These are phyloP conservation scores for Tulasnella sp. DNA, from an alignment of 768 basidiomycete species.

Conservation along the genomic window DNA sequence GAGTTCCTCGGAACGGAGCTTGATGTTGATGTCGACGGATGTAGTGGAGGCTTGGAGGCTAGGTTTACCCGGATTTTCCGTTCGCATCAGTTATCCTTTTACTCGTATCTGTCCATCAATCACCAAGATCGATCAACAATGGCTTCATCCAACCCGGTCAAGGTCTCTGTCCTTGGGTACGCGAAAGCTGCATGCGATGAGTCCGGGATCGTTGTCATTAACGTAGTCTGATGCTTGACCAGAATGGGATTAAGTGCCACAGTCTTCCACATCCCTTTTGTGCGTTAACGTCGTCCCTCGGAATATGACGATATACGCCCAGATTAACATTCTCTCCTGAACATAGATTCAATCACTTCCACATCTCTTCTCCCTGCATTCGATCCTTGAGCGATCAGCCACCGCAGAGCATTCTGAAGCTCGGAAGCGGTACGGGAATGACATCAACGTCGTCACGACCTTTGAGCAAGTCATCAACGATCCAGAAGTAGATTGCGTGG, in stretches of 20 bases:
- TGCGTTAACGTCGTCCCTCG: conserved; percentile 23
- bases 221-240: not conserved
- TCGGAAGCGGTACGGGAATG: conserved; percentile 21
- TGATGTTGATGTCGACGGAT: no score
- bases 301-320: not conserved
- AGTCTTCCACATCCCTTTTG: conserved; percentile 31
- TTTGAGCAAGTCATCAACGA: conserved; percentile 23
- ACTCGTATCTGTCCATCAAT: no score
- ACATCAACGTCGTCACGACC: conserved; percentile 25
- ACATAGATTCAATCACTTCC: conserved; percentile 10
- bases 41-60: no score
- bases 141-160: not conserved
- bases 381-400: conserved; percentile 26
- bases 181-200: not conserved
- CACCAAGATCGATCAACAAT: conserved; percentile 3
- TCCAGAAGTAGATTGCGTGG: conserved; percentile 23
- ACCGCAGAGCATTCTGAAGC: conserved; percentile 21
- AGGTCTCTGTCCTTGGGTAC: conserved; percentile 11
- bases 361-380: conserved; percentile 22
- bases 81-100: no score
- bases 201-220: not conserved
- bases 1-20: no score
- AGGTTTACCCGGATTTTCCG: no score
- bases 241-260: conserved; percentile 20
- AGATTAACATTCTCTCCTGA: not conserved